phyloP scores from a whole-genome alignment of 176 grass and related monocot species.

The Leersia perrieri region DNA sequence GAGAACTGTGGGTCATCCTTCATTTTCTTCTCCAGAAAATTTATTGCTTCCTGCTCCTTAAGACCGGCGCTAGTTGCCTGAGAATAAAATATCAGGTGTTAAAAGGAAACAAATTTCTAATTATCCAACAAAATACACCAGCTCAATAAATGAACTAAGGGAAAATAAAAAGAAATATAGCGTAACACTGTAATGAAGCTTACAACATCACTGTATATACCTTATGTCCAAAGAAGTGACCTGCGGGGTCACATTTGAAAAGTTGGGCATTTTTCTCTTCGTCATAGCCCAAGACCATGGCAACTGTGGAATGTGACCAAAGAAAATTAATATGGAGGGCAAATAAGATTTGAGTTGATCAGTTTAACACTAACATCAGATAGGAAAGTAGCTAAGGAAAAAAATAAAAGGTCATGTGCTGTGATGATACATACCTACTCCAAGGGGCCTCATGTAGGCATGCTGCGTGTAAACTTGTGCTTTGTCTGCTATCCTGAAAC shows the following conservation, averaged over 20 bases:
- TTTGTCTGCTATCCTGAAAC: slow-evolving; percentile 92
- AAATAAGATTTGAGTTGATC: background rate
- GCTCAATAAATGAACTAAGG: too few relatives aligned
- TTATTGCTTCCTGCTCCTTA: slow-evolving; percentile 99
- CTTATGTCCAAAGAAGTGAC: slow-evolving; percentile 97
- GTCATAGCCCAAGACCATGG: slow-evolving; percentile 93
- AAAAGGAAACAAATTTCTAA: background rate
- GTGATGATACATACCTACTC: slow-evolving; percentile 69
- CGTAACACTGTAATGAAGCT: background rate
- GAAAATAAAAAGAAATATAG: background rate
- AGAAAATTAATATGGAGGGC: slow-evolving; percentile 16
- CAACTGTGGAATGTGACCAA: slow-evolving; percentile 49
- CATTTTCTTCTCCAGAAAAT: slow-evolving; percentile 99
- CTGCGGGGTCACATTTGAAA: slow-evolving; percentile 97
- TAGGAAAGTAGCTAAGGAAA: slow-evolving; percentile 2
- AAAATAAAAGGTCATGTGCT: background rate
- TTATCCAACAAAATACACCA: background rate
- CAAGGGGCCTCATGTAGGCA: slow-evolving; percentile 98
- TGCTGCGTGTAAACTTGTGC: slow-evolving; percentile 98
- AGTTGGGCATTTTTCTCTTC: slow-evolving; percentile 98
- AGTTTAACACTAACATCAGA: background rate
- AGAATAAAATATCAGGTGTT: slow-evolving; percentile 7
- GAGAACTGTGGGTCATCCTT: slow-evolving; percentile 78
- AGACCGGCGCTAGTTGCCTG: slow-evolving; percentile 99
- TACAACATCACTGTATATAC: slow-evolving; percentile 38